These are phyloP conservation scores for Alternaria longipes DNA, from an alignment of 2,329 filamentous ascomycete species.

Conservation along the genomic window DNA sequence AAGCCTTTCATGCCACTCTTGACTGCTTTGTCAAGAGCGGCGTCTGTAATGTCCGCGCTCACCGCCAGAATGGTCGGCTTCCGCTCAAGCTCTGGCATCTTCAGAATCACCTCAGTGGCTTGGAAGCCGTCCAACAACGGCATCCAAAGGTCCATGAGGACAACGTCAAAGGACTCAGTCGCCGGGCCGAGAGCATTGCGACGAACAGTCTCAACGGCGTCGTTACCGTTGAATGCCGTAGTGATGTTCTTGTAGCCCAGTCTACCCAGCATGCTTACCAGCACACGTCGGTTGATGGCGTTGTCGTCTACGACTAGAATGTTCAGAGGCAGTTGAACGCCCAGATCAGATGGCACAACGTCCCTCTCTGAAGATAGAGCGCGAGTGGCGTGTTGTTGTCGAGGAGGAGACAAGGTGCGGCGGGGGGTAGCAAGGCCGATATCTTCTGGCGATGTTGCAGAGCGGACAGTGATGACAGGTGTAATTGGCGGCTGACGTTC, in stretches of 20 bases:
- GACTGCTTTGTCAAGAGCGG: constrained; percentile 67
- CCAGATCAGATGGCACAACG: constrained; percentile 50
- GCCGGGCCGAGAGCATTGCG: constrained; percentile 42
- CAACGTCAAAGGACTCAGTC: constrained; percentile 63
- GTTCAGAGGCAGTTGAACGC: constrained; percentile 69
- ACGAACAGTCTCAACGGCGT: constrained; percentile 70
- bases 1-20: constrained; percentile 73
- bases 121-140: constrained; percentile 77
- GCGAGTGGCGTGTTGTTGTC: constrained; percentile 23
- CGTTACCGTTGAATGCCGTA: constrained; percentile 73
- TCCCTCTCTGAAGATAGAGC: constrained; percentile 37
- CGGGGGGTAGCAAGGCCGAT: constrained; percentile 41
- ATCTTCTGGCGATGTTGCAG: constrained; percentile 15
- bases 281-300: constrained; percentile 73
- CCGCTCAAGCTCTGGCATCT: constrained; percentile 51
- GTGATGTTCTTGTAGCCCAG: constrained; percentile 71
- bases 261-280: constrained; percentile 72
- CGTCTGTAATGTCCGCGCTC: constrained; percentile 72
- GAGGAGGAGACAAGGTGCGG: constrained; percentile 41
- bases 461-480: constrained; percentile 24
- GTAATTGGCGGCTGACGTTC: constrained; percentile 22
- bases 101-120: constrained; percentile 69
- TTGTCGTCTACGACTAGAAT: constrained; percentile 79
- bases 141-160: constrained; percentile 83
- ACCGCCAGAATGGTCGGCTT: constrained; percentile 66